Base-by-base conservation (phyloP, 139 green algal species). In the Zygnema circumcarinatum region DNA sequence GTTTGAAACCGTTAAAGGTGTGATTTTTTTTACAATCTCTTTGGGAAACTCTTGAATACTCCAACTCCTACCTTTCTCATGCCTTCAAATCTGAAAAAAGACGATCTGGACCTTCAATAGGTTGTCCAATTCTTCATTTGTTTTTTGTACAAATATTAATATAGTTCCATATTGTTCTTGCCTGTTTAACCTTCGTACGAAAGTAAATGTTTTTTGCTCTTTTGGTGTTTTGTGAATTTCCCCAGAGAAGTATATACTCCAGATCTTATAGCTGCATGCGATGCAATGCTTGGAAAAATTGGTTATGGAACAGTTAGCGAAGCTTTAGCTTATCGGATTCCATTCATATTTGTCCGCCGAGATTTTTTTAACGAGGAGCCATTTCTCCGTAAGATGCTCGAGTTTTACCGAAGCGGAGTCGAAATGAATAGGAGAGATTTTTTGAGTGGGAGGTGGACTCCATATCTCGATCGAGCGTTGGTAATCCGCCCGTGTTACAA, bases 301-400 rank as follows among this genome's bases (percentile, higher is more conserved):
- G 94, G 94, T 25, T 96, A 96, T 32, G 94, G 94, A 38, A 95
- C 93, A 1, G 79, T 87, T 35, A 92, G 78, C 36, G 94, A 96
- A 84, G 91, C 81, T 67, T 87, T 96, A 29, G 91, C 91, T 0
- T 85, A 90, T 25, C 33, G 74, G n/a, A 84, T 47, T 25, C 94
- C 94, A 1, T 75, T 96, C 20, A 90, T 96, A n/a, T 96, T 95
- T 86, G 86, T 95, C 67, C 87, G 92, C 2, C 90, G 94, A 22
- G 92, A 95, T 69, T 92, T 89, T 80, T 96, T 96, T 90, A 94
- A 94, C 39, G 93, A 95, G 86, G 94, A 96, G 89, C 93, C 94
- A 36, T 96, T 95, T 84, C 90, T 96, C 79, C 87, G 93, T 31
- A 92, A 92, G 47, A 78, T 95, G 84, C 79, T 96, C 29, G 89